Base-by-base conservation (phyloP, 768 basidiomycete genomes). In the Mycena alexandri region DNA sequence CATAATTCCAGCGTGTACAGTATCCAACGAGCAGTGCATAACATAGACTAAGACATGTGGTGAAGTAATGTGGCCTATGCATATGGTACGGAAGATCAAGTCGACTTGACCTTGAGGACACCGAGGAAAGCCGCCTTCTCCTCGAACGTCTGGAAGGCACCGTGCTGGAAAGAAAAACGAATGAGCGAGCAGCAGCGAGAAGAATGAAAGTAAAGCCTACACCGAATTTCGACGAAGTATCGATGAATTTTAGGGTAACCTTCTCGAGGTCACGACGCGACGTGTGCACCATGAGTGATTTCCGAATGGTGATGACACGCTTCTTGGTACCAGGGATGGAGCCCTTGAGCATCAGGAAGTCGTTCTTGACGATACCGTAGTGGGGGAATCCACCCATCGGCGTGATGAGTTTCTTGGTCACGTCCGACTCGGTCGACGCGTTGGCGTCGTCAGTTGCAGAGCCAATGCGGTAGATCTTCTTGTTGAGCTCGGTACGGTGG, bases 341-440 rank as follows among this genome's bases (percentile, higher is more conserved):
- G 70, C 97, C 97, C 87, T 99, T 99, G 82, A 99, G 86, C 82
- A 99, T 90, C 76, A 99, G 82, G 87, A 91, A 99, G 81, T 99
- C 98, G 86, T 98, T 97, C 89, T 93, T 96, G 84, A 99, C 93
- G 77, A 98, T 88, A 88, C 97, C 96, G 80, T 99, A 99, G 79
- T 98, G 95, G 65, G 96, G 95, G 92, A 97, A 99, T 78, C 97
- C 98, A 85, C 98, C 98, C 90, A 99, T 89, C 59, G 98, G 98
- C 63, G 94, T 99, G 79, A 97, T 96, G 68, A 83, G 71, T 87
- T 98, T 98, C 84, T 93, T 89, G 74, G 95, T 97, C 77, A 94
- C 88, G 80, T 99, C 98, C 64, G 92, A 90, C 75, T 98, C 96
- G 41, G 98, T 99, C 61, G 96, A 92, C 16, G 95, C 98, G 74